phyloP scores from a whole-genome alignment of 2,329 filamentous ascomycete species.

The Fusarium circinatum region DNA sequence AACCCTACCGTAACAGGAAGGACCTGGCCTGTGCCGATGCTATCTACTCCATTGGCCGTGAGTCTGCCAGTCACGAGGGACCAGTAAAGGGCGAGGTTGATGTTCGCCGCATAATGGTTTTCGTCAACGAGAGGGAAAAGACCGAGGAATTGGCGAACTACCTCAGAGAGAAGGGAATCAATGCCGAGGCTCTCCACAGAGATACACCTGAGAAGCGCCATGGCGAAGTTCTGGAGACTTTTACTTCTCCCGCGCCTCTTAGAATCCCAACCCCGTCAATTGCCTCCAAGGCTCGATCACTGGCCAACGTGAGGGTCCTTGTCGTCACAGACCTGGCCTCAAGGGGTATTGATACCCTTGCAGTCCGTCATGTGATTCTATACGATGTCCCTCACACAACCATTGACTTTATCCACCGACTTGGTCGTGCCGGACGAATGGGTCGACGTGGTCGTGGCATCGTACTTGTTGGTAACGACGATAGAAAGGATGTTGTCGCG shows the following conservation, averaged over 20 bases:
- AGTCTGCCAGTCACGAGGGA: conserved; percentile 69
- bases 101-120: conserved; percentile 89
- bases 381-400: conserved; percentile 98
- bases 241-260: conserved; percentile 66
- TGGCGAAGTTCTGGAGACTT: conserved; percentile 78
- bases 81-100: conserved; percentile 66
- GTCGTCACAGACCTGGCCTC: conserved; percentile 95
- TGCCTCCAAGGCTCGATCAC: conserved; percentile 56
- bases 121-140: conserved; percentile 95
- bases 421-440: conserved; percentile 93
- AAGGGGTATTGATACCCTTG: conserved; percentile 91
- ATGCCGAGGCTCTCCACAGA: conserved; percentile 84
- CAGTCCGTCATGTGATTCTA: conserved; percentile 89
- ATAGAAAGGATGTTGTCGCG: conserved; percentile 87
- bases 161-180: conserved; percentile 84
- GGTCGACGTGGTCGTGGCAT: conserved; percentile 88
- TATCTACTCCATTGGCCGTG: conserved; percentile 92
- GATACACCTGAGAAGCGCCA: conserved; percentile 84
- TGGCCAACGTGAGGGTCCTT: conserved; percentile 87
- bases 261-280: conserved; percentile 45
- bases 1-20: conserved; percentile 95
- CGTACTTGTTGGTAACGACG: conserved; percentile 88
- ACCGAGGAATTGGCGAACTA: conserved; percentile 83
- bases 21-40: conserved; percentile 92
- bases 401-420: conserved; percentile 96